Evolutionary conservation across 768 basidiomycete genomes (phyloP), one percentile per base, ranked within the genome.

Genomic region (Cyclocybe aegerita): DNA sequence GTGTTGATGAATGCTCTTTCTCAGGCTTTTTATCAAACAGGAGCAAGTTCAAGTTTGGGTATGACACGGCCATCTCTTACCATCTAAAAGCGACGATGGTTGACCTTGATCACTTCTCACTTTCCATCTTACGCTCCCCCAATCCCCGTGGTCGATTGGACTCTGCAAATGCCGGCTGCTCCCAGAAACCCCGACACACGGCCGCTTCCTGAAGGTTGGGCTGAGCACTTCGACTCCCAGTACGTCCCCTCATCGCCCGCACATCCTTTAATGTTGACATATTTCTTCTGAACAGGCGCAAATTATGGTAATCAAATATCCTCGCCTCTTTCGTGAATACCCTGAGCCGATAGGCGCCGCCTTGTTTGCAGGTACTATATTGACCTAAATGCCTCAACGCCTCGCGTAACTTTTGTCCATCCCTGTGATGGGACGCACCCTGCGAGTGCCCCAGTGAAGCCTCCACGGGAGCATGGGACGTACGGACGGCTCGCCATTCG

Each of bases 321-420:
- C 12, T 9, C 6, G 14, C 31, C 17, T n/a, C n/a, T 31, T 45
- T 39, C 14, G 31, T 16, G 15, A 8, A 53, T 8, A 31, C 31
- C 8, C 43, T 17, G 37, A 39, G 41, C 32, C 14, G 36, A 39
- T 34, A 48, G 33, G 42, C 16, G 40, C 36, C 17, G 16, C 44
- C 42, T 15, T 10, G 34, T 29, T 10, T 45, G 11, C 32, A 67
- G 65, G 65, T 67, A 65, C 48, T 67, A 67, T 43, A 56, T 67
- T n/a, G 53, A 63, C 37, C 54, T 67, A n/a, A 52, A 55, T 50
- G 48, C 53, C 33, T 43, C 51, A 31, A 52, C 61, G 12, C 65
- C 65, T 10, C 56, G 58, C 33, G 60, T 61, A 2, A 54, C 58
- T 2, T 60, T 60, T 46, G 54, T 59, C 2, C 64, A 65, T 52